Evolutionary conservation across 2,329 filamentous ascomycete genomes (phyloP).

Genomic region (Curvularia spicifera): DNA sequence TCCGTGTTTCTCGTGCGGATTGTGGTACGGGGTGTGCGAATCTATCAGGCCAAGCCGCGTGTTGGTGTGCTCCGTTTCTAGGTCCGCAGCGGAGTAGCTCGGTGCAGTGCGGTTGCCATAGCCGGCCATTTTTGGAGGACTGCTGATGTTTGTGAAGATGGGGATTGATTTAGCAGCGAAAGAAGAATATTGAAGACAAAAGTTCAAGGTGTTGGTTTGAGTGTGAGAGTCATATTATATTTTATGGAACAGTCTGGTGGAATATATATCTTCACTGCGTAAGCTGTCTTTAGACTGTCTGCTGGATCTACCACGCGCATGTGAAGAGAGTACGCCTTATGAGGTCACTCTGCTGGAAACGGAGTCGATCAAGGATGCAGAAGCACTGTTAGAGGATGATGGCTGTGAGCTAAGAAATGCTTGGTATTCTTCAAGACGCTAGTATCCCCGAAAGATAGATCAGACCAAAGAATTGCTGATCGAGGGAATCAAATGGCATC

Average conservation of each 20-base stretch:
- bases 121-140: slow-evolving; percentile 36
- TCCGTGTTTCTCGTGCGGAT: slow-evolving; percentile 39
- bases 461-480: slow-evolving; percentile 8
- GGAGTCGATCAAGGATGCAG: slow-evolving; percentile 19
- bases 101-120: slow-evolving; percentile 47
- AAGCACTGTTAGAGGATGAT: slow-evolving; percentile 27
- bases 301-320: neutral
- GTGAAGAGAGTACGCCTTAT: slow-evolving; percentile 29
- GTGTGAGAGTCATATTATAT: neutral
- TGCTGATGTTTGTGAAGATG: no score
- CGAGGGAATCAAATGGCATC: neutral
- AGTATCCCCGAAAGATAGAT: slow-evolving; percentile 13
- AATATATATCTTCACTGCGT: slow-evolving; percentile 3
- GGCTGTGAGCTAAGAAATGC: slow-evolving; percentile 29
- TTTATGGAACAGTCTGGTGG: neutral
- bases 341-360: slow-evolving; percentile 36
- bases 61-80: slow-evolving; percentile 29
- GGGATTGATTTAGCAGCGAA: neutral
- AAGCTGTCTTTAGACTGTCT: neutral
- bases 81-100: slow-evolving; percentile 22
- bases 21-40: slow-evolving; percentile 37
- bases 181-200: neutral
- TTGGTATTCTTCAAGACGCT: slow-evolving; percentile 24
- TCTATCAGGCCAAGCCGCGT: slow-evolving; percentile 39
- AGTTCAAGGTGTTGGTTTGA: neutral